These are phyloP conservation scores for Aegilops sharonensis DNA, from an alignment of 176 grass and related monocot genomes.

Conservation along the genomic window DNA sequence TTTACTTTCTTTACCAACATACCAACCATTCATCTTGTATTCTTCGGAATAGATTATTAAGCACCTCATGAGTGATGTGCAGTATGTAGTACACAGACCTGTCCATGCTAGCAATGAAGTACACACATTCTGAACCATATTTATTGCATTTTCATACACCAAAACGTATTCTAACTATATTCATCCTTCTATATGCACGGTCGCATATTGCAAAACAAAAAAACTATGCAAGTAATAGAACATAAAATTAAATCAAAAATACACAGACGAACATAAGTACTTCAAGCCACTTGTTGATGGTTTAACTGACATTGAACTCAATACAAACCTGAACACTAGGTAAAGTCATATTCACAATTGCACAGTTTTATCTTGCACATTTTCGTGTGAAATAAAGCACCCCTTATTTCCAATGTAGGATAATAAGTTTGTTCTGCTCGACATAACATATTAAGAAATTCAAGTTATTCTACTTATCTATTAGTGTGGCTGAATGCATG, in stretches of 20 bases:
- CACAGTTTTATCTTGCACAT: not conserved
- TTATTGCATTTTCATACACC: not conserved
- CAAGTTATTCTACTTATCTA: too few relatives aligned
- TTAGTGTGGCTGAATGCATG: too few relatives aligned
- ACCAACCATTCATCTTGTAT: not conserved
- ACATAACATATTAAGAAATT: not conserved
- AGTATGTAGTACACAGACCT: not conserved
- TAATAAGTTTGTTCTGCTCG: not conserved
- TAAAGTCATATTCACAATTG: not conserved
- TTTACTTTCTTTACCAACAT: not conserved
- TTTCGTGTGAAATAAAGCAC: not conserved
- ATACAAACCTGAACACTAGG: not conserved
- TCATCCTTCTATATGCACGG: not conserved
- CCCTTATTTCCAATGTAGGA: not conserved
- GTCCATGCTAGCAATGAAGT: not conserved
- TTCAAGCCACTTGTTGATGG: not conserved
- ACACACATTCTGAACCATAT: not conserved
- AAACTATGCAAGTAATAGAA: not conserved
- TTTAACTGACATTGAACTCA: not conserved
- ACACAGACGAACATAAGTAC: not conserved
- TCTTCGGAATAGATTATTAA: not conserved
- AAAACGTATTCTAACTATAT: not conserved
- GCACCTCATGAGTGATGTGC: not conserved
- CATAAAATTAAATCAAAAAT: not conserved
- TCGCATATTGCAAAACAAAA: not conserved